Evolutionary conservation across 129 eudicot species (phyloP), one percentile per base, ranked within the genome.

Genomic region (Centrapalus pauciflorus): DNA sequence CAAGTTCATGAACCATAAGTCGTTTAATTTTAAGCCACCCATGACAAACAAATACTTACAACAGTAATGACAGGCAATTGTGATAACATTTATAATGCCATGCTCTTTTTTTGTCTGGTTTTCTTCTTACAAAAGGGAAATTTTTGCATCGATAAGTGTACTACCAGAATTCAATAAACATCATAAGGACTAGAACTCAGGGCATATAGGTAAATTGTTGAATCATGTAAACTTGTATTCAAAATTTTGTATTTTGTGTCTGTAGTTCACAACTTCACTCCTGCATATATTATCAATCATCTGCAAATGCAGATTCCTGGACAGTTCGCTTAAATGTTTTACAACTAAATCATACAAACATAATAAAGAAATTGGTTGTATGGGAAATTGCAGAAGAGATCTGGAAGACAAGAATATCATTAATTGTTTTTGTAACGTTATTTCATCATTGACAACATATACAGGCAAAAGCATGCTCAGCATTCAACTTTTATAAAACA

Each of bases 261-360:
- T 1, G n/a, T n/a, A 87, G 90, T 71, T 84, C 58, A 48, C 85
- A 87, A 66, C 95, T 90, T 87, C 64, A 38, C n/a, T n/a, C n/a
- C n/a, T n/a, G n/a, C n/a, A 73, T 62, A 54, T 2, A 50, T 33
- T 2, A 55, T 29, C 19, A 32, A 49, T 3, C 28, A 30, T 34
- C 32, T n/a, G 12, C 50, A 29, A n/a, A 21, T 14, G 51, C 19
- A 8, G 48, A 37, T 21, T n/a, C 24, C 49, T 33, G 2, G 23
- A 5, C 23, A 33, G 48, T 43, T 21, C 19, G 51, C 19, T 48
- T 17, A 17, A 5, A 48, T 48, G 25, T 17, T 48, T 46, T 16
- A 16, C 24, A 46, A 46, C 24, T 46, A 16, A 46, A 14, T 46
- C 52, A 16, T 46, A 16, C 10, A 14, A 21, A 48, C 12, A 17